Percentiles rank a stretch among this genome's conserved stretches.
Conservation (phyloP, 2,329 filamentous ascomycete genomes). For the Sporothrix euskadiensis region DNA sequence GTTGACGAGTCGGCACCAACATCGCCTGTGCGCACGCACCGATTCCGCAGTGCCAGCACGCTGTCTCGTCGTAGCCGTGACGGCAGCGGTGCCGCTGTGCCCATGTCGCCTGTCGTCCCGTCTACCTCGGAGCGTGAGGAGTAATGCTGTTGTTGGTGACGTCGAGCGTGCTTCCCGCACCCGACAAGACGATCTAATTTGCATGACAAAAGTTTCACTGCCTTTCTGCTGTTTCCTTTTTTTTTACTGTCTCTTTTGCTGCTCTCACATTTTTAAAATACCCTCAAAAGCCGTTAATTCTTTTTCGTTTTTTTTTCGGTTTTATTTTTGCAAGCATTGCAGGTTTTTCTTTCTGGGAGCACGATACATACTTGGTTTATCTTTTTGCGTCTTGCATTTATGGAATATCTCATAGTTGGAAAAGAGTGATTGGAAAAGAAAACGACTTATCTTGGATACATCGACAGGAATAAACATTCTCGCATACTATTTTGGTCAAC, state of each 20-base stretch:
- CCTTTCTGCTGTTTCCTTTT: not conserved
- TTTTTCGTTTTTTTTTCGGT: not conserved
- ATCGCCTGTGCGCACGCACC: slow-evolving; percentile 17
- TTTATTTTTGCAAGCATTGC: slow-evolving; percentile 9
- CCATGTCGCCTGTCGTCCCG: slow-evolving; percentile 18
- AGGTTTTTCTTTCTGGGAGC: slow-evolving; percentile 11
- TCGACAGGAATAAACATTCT: not conserved
- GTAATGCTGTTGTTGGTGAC: not conserved
- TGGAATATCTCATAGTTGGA: not conserved
- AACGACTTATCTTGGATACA: not conserved
- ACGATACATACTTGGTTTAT: not conserved
- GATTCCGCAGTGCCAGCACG: slow-evolving; percentile 29
- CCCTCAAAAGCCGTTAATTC: not conserved
- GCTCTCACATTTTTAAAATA: slow-evolving; percentile 14
- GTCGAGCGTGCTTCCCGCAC: not conserved
- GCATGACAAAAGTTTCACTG: slow-evolving; percentile 21
- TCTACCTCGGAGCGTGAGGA: slow-evolving; percentile 3
- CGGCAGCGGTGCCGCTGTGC: not conserved
- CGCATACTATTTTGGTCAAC: not conserved
- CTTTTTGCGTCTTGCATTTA: not conserved
- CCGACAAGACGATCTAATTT: not conserved
- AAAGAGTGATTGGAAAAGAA: not conserved
- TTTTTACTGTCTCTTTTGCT: not conserved
- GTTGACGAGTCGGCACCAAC: slow-evolving; percentile 16
- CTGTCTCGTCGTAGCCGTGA: slow-evolving; percentile 8